Evolutionary conservation across 2,329 filamentous ascomycete genomes (phyloP).

Genomic region (Monascus ruber): DNA sequence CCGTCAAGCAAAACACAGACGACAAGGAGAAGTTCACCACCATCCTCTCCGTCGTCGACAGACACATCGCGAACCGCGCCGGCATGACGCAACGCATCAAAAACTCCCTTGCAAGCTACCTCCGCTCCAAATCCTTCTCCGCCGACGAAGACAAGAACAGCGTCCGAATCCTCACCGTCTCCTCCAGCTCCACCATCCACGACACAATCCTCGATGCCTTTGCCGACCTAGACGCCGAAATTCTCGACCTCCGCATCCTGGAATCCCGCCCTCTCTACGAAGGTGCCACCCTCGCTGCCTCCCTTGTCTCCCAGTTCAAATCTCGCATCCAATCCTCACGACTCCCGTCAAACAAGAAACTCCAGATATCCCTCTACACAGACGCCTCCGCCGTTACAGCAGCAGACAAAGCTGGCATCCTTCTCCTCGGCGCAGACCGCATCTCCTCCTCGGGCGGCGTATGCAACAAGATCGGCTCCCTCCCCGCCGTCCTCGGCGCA

Average conservation of each 20-base stretch:
- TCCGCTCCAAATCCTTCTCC: constrained; percentile 9
- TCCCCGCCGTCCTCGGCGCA: constrained; percentile 47
- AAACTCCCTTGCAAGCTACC: constrained; percentile 15
- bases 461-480: constrained; percentile 56
- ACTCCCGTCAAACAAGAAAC: constrained; percentile 3
- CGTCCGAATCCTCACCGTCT: constrained; percentile 48
- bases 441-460: constrained; percentile 48
- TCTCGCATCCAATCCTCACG: constrained; percentile 8
- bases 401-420: constrained; percentile 40
- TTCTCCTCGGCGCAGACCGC: constrained; percentile 55
- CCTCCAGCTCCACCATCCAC: constrained; percentile 51
- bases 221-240: constrained; percentile 17
- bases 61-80: constrained; percentile 12
- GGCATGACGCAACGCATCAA: constrained; percentile 13
- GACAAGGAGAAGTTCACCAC: constrained; percentile 9
- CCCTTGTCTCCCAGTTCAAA: constrained; percentile 12
- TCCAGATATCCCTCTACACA: constrained; percentile 43
- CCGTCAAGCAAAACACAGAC: constrained; percentile 10
- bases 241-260: constrained; percentile 47
- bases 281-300: constrained; percentile 47
- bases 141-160: constrained; percentile 3
- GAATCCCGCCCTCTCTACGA: constrained; percentile 59
- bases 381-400: constrained; percentile 50
- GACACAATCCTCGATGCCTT: constrained; percentile 37
- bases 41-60: constrained; percentile 14